A percentile compares a stretch with the other conserved stretches of the same genome.
Evolutionary conservation across 352 stramenopile genomes (phyloP).

Genomic region (Blastocystis sp.): DNA sequence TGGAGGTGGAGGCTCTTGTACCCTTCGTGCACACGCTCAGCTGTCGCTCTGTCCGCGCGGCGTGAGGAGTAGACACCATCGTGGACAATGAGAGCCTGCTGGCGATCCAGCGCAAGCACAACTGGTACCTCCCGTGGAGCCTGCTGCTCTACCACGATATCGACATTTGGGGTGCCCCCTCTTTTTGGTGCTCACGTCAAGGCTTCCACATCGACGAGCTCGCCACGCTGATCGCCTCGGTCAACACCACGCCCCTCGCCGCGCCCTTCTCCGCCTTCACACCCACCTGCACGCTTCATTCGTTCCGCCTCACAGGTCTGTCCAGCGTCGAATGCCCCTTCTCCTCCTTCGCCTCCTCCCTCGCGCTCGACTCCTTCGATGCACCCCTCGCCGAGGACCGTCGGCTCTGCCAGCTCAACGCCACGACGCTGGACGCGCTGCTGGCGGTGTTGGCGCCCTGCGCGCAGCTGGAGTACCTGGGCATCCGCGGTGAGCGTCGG

Average conservation of each 20-base stretch:
- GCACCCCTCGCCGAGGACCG: background rate
- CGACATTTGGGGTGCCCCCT: background rate
- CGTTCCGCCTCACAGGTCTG: constrained; percentile 10
- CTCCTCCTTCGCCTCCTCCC: background rate
- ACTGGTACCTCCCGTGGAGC: constrained; percentile 52
- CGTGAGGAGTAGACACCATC: constrained; percentile 5
- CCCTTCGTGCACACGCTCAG: background rate
- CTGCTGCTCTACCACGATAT: background rate
- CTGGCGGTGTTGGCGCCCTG: background rate
- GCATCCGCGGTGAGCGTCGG: background rate
- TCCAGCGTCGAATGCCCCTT: constrained; percentile 22
- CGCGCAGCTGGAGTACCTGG: background rate
- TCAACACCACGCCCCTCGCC: no score
- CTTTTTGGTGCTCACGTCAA: background rate
- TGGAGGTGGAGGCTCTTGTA: constrained; percentile 8
- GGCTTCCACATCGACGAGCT: constrained; percentile 27
- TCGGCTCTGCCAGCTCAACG: constrained; percentile 25
- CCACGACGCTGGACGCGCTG: background rate
- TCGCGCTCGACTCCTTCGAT: background rate
- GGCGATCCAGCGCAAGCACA: background rate
- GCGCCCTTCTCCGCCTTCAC: no score
- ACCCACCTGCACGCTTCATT: background rate
- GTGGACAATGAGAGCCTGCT: background rate
- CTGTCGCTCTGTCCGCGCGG: background rate
- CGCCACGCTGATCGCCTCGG: background rate